Conservation (phyloP, 257 asterid genomes). For the Plantago elongata region DNA sequence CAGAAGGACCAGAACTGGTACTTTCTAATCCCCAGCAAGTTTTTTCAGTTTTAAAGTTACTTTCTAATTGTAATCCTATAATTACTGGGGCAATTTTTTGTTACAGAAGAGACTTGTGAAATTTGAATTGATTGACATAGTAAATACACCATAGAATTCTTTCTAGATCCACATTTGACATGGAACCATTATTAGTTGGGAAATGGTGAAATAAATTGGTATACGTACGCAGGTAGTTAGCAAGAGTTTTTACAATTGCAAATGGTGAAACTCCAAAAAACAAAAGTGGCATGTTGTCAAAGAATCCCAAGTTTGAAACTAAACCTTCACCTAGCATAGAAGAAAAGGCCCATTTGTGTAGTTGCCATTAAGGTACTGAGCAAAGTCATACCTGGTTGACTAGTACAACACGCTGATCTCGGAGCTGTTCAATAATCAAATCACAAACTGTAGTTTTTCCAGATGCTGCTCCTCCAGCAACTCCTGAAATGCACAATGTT, state of each 20-base stretch:
- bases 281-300: neutral
- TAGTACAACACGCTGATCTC: constrained; percentile 96
- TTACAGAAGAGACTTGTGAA: no score
- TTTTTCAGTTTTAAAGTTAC: neutral
- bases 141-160: no score
- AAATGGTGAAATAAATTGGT: no score
- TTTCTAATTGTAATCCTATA: neutral
- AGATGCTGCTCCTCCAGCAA: constrained; percentile 99
- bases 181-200: no score
- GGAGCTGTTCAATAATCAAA: constrained; percentile 95
- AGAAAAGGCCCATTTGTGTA: neutral
- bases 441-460: constrained; percentile 99
- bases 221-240: no score
- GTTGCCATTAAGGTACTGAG: neutral
- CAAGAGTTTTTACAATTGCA: no score
- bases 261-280: no score
- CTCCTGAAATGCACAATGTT: constrained; percentile 48
- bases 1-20: neutral
- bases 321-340: no score
- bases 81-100: no score
- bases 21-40: neutral
- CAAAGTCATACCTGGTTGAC: constrained; percentile 70
- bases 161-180: no score
- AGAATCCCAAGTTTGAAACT: neutral
- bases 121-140: no score